Evolutionary conservation across 2,329 filamentous ascomycete genomes (phyloP).

Genomic region (Emergomyces orientalis): DNA sequence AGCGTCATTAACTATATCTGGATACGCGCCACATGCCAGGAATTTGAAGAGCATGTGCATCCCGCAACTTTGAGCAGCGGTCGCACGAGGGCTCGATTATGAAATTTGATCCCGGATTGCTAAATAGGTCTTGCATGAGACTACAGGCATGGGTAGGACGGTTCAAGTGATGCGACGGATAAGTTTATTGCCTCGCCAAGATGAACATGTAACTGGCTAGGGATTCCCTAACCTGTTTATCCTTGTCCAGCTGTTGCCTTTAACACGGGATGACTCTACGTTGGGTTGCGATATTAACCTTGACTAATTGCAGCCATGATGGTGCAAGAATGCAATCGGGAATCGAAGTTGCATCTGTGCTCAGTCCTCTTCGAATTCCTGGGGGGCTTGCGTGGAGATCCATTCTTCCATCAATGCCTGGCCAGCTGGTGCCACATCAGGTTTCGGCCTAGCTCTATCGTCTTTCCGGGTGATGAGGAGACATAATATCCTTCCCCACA

Average conservation of each 20-base stretch:
- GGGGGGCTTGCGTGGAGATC: slow-evolving; percentile 64
- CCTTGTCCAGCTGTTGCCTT: neutral
- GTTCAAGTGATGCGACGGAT: neutral
- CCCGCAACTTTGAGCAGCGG: too few relatives aligned
- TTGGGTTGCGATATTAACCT: neutral
- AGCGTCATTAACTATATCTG: too few relatives aligned
- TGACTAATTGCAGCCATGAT: neutral
- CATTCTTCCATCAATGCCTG: slow-evolving; percentile 75
- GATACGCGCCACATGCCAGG: too few relatives aligned
- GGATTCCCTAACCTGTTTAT: neutral
- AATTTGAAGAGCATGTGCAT: too few relatives aligned
- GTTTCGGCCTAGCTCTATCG: slow-evolving; percentile 32
- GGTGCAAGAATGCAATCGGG: too few relatives aligned
- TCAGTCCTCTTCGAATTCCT: slow-evolving; percentile 32
- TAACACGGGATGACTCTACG: neutral
- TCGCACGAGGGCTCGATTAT: too few relatives aligned
- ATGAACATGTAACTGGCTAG: neutral
- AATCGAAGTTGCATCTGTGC: neutral
- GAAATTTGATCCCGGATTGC: too few relatives aligned
- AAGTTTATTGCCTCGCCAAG: neutral
- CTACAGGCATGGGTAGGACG: too few relatives aligned
- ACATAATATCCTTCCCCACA: slow-evolving; percentile 87
- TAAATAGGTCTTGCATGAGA: too few relatives aligned
- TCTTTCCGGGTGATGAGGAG: slow-evolving; percentile 71
- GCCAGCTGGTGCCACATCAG: slow-evolving; percentile 34